Evolutionary conservation across 2,329 filamentous ascomycete species (phyloP).

Genomic region (Fusarium xylarioides): DNA sequence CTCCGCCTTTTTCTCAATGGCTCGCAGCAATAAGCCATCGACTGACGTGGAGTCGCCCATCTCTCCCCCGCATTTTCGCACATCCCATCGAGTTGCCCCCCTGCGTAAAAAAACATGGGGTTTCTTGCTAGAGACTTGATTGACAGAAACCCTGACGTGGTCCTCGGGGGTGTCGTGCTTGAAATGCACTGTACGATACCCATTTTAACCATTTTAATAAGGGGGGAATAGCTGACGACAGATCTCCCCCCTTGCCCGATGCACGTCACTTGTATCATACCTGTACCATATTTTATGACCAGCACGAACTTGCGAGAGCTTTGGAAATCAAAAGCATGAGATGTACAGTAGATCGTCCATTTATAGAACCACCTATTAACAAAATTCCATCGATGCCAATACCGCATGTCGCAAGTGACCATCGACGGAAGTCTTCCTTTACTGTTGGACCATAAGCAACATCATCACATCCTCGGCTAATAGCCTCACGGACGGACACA

Average conservation of each 20-base stretch:
- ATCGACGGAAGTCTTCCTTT: constrained; percentile 13
- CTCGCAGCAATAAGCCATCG: constrained; percentile 6
- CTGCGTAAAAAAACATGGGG: constrained; percentile 32
- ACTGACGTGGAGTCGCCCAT: constrained; percentile 21
- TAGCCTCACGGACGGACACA: background rate
- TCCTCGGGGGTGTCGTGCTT: background rate
- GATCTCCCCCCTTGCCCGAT: constrained; percentile 17
- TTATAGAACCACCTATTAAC: background rate
- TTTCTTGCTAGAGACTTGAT: constrained; percentile 17
- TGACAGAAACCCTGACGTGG: constrained; percentile 21
- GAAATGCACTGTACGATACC: constrained; percentile 10
- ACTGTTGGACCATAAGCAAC: background rate
- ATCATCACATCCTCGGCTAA: constrained; percentile 20
- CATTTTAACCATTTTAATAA: background rate
- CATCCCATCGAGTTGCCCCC: constrained; percentile 23
- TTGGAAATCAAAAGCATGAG: constrained; percentile 10
- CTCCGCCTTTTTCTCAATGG: constrained; percentile 17
- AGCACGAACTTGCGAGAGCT: constrained; percentile 3
- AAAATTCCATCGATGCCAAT: constrained; percentile 16
- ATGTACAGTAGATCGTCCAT: constrained; percentile 31
- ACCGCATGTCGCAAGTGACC: constrained; percentile 4
- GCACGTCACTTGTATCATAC: constrained; percentile 28
- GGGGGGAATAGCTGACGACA: constrained; percentile 2
- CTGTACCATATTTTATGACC: constrained; percentile 20
- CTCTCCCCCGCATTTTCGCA: constrained; percentile 31